These are phyloP conservation scores for Reutealis trisperma DNA, from an alignment of 345 rosid genomes.

Conservation along the genomic window DNA sequence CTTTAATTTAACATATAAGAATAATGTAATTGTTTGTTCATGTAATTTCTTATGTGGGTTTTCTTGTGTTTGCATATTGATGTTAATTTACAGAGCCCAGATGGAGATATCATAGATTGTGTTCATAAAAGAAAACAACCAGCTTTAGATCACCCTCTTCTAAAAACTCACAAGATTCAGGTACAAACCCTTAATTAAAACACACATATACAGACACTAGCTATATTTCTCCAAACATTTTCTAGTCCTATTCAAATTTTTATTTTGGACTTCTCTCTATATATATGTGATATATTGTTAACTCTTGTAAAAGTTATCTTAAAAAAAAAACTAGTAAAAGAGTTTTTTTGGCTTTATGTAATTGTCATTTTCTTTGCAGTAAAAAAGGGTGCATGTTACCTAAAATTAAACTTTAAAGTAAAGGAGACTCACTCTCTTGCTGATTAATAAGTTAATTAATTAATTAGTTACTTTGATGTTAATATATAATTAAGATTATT, in stretches of 20 bases:
- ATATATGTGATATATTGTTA: too few relatives aligned
- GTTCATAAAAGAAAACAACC: slow-evolving; percentile 39
- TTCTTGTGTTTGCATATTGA: neutral
- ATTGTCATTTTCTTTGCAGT: neutral
- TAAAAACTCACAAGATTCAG: slow-evolving; percentile 38
- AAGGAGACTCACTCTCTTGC: neutral
- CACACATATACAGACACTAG: too few relatives aligned
- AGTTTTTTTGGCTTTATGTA: slow-evolving; percentile 3
- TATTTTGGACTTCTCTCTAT: too few relatives aligned
- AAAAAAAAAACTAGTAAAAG: neutral
- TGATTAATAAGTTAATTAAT: neutral
- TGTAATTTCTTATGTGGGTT: neutral
- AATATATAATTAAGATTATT: neutral
- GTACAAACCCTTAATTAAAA: neutral
- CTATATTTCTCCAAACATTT: too few relatives aligned
- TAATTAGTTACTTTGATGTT: neutral
- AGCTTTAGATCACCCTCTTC: slow-evolving; percentile 38
- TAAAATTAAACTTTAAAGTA: neutral
- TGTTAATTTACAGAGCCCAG: slow-evolving; percentile 32
- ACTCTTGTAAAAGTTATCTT: too few relatives aligned
- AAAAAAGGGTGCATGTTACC: too few relatives aligned
- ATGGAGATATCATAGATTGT: slow-evolving; percentile 39
- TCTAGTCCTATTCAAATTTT: too few relatives aligned
- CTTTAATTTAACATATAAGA: too few relatives aligned
- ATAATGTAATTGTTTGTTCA: too few relatives aligned